phyloP scores from a whole-genome alignment of 1,284 basidiomycete species.

The Leccinum subrobustum region DNA sequence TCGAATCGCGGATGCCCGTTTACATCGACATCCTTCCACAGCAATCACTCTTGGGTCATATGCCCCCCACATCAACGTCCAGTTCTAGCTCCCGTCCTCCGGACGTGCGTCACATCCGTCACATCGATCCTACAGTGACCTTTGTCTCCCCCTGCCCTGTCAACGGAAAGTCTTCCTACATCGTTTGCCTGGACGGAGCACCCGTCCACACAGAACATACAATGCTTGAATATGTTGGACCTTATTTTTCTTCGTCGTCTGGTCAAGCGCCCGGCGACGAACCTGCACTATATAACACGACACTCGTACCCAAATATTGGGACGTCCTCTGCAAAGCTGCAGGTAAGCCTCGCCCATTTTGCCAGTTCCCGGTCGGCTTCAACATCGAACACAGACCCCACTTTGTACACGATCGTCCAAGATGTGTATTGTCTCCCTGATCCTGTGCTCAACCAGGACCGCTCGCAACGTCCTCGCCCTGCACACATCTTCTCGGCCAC shows the following conservation, averaged over 20 bases:
- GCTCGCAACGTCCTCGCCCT: slow-evolving; percentile 24
- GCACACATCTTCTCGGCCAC: slow-evolving; percentile 48
- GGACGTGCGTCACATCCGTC: slow-evolving; percentile 47
- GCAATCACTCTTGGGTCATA: slow-evolving; percentile 4
- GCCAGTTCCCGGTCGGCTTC: neutral
- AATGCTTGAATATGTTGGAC: slow-evolving; percentile 39
- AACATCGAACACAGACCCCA: slow-evolving; percentile 42
- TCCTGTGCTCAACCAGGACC: slow-evolving; percentile 18
- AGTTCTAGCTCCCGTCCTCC: slow-evolving; percentile 36
- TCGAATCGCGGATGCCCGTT: slow-evolving; percentile 44
- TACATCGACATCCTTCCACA: slow-evolving; percentile 59
- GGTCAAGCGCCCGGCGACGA: slow-evolving; percentile 33
- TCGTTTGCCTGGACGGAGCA: slow-evolving; percentile 48
- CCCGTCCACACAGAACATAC: slow-evolving; percentile 52
- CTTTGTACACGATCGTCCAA: slow-evolving; percentile 53
- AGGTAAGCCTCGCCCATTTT: slow-evolving; percentile 39
- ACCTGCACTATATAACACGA: slow-evolving; percentile 52
- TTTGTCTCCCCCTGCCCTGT: slow-evolving; percentile 48
- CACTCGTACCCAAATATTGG: slow-evolving; percentile 62
- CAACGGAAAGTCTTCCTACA: slow-evolving; percentile 51
- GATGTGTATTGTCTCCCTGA: slow-evolving; percentile 43
- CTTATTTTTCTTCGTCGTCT: slow-evolving; percentile 23
- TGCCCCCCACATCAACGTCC: slow-evolving; percentile 7
- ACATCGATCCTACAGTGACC: slow-evolving; percentile 64
- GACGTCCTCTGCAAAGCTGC: slow-evolving; percentile 47